These are phyloP conservation scores for Chlorella vulgaris DNA, from an alignment of 139 green algal genomes.

Conservation along the genomic window DNA sequence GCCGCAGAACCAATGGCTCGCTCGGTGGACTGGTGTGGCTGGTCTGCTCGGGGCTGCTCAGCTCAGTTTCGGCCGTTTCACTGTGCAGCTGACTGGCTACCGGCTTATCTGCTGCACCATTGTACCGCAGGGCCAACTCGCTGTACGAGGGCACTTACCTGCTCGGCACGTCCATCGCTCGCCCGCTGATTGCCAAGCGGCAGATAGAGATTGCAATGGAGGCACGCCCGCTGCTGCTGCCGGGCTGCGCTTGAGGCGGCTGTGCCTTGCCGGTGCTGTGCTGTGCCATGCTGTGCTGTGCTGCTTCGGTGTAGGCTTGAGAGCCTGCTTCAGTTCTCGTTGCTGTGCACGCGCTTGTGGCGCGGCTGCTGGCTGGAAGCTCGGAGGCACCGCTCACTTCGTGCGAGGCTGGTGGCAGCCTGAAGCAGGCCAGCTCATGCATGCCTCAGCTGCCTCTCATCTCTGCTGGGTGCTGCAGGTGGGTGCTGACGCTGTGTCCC, in stretches of 20 bases:
- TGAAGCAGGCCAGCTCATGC: background rate
- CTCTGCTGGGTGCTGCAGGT: slow-evolving; percentile 46
- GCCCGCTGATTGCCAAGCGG: slow-evolving; percentile 98
- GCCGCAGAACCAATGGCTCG: no score
- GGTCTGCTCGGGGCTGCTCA: background rate
- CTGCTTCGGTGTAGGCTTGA: background rate
- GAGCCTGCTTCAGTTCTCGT: background rate
- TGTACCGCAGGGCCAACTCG: slow-evolving; percentile 85
- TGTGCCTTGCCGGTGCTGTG: background rate
- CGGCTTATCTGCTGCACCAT: no score
- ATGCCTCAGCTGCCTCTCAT: background rate
- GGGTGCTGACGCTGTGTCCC: slow-evolving; percentile 95
- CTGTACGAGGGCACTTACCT: slow-evolving; percentile 99
- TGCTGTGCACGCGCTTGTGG: background rate
- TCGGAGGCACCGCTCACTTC: background rate
- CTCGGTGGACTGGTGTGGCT: background rate
- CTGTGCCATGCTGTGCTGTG: background rate
- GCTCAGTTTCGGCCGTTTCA: background rate
- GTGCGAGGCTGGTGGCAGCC: background rate
- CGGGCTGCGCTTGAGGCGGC: background rate
- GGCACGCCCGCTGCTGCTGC: slow-evolving; percentile 30
- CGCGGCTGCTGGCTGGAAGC: background rate
- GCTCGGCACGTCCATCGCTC: slow-evolving; percentile 97
- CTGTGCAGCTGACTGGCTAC: no score
- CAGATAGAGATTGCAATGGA: slow-evolving; percentile 97